phyloP scores from a whole-genome alignment of 352 stramenopile species.

The Pythium rhizo-oryzae region DNA sequence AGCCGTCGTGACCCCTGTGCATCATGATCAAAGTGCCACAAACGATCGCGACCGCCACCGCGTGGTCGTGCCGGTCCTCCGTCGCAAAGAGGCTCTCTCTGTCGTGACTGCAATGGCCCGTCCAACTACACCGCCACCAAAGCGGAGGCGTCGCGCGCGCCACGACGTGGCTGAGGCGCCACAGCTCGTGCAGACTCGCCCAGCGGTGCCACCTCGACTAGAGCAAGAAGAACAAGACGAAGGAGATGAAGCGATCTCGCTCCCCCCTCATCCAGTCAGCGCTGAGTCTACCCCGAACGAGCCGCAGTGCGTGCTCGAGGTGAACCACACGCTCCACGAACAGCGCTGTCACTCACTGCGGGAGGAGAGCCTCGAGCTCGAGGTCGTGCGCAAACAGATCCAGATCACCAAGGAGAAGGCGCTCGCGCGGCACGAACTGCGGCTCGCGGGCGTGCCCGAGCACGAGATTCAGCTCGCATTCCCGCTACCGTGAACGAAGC shows the following conservation, averaged over 20 bases:
- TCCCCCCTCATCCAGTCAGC: neutral
- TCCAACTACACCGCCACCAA: too few relatives aligned
- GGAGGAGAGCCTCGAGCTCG: slow-evolving; percentile 5
- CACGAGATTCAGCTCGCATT: too few relatives aligned
- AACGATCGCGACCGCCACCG: too few relatives aligned
- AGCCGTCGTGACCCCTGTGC: too few relatives aligned
- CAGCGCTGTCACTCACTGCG: slow-evolving; percentile 3
- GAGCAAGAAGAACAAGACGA: neutral
- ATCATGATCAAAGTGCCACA: too few relatives aligned
- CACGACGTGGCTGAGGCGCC: too few relatives aligned
- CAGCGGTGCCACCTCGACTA: too few relatives aligned
- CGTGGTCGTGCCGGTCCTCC: too few relatives aligned
- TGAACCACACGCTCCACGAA: slow-evolving; percentile 6
- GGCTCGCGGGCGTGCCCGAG: slow-evolving; percentile 14
- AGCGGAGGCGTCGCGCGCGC: too few relatives aligned
- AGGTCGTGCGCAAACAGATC: slow-evolving; percentile 16
- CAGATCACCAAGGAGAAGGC: slow-evolving; percentile 22
- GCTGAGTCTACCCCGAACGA: neutral
- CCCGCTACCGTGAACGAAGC: slow-evolving; percentile 7
- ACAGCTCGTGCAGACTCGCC: too few relatives aligned
- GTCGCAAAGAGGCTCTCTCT: too few relatives aligned
- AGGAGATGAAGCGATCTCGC: neutral
- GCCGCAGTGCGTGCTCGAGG: slow-evolving; percentile 1
- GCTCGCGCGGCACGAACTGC: slow-evolving; percentile 18
- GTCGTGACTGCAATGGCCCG: too few relatives aligned